A percentile compares a stretch with the other conserved stretches of the same genome.
These are phyloP conservation scores for Cercospora sp. DNA, from an alignment of 2,329 filamentous ascomycete genomes.

Conservation along the genomic window DNA sequence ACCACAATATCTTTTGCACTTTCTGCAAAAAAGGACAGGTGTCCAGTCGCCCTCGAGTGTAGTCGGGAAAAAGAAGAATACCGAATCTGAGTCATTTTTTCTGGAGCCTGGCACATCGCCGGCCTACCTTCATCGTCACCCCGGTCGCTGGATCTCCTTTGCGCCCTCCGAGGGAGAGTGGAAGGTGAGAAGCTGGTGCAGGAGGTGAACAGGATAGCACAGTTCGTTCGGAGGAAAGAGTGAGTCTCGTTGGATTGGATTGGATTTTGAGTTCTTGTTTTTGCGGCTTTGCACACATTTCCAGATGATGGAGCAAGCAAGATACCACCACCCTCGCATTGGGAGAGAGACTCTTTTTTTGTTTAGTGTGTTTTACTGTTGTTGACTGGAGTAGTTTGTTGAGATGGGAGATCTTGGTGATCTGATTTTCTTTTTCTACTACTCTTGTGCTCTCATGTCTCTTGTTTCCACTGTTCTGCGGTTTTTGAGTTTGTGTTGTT, in stretches of 20 bases:
- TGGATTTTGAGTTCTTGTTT: neutral
- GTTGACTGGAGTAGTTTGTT: neutral
- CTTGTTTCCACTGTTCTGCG: too few relatives aligned
- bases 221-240: neutral
- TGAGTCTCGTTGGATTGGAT: neutral
- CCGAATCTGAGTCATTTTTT: neutral
- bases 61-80: neutral
- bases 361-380: neutral
- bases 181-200: neutral
- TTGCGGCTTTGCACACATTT: too few relatives aligned
- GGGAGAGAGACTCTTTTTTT: neutral
- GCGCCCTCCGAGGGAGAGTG: neutral
- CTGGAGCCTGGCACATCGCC: too few relatives aligned
- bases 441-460: too few relatives aligned
- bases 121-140: neutral
- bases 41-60: neutral
- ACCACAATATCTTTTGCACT: neutral
- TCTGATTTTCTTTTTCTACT: neutral
- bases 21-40: neutral
- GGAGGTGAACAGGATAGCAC: neutral
- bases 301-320: too few relatives aligned
- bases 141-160: neutral
- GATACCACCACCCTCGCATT: neutral
- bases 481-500: too few relatives aligned
- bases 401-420: neutral